A percentile compares a stretch with the other conserved stretches of the same genome.
Conservation (phyloP, 225 moss, liverwort and hornwort species). For the Physcomitrellopsis africana region DNA sequence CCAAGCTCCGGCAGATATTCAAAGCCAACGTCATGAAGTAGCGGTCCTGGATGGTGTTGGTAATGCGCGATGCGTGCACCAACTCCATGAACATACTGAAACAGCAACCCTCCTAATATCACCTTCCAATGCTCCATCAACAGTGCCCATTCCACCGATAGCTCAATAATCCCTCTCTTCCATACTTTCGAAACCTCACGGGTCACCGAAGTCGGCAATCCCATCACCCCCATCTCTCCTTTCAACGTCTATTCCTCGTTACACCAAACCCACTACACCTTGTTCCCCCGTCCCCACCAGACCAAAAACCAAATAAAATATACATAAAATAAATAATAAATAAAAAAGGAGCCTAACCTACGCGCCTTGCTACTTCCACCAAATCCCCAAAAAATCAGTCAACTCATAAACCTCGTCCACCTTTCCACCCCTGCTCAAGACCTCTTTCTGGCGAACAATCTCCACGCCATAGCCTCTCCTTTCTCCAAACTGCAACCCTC, state of each 20-base stretch:
- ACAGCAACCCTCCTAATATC: conserved; percentile 63
- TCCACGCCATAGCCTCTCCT: no score
- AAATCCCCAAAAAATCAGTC: no score
- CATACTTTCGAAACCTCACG: conserved; percentile 76
- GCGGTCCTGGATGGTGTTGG: conserved; percentile 81
- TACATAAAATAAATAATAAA: no score
- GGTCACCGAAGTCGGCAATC: conserved; percentile 52
- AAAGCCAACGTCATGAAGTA: conserved; percentile 85
- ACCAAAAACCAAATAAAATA: no score
- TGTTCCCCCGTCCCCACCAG: no score
- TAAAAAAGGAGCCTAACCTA: no score
- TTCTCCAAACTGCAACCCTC: no score
- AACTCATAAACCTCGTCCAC: no score
- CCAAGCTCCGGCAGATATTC: conserved; percentile 85
- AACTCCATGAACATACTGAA: conserved; percentile 89
- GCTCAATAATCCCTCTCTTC: conserved; percentile 73
- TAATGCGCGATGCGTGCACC: conserved; percentile 87
- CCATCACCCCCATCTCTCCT: conserved; percentile 32
- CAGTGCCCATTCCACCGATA: conserved; percentile 67
- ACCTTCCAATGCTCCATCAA: conserved; percentile 77
- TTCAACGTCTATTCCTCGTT: background rate
- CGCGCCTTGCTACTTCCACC: no score
- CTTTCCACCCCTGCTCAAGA: no score
- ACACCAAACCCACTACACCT: no score
- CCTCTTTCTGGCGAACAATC: no score